These are phyloP conservation scores for Geranomyces variabilis DNA, from an alignment of 192 early-diverging fungal species.

Conservation along the genomic window DNA sequence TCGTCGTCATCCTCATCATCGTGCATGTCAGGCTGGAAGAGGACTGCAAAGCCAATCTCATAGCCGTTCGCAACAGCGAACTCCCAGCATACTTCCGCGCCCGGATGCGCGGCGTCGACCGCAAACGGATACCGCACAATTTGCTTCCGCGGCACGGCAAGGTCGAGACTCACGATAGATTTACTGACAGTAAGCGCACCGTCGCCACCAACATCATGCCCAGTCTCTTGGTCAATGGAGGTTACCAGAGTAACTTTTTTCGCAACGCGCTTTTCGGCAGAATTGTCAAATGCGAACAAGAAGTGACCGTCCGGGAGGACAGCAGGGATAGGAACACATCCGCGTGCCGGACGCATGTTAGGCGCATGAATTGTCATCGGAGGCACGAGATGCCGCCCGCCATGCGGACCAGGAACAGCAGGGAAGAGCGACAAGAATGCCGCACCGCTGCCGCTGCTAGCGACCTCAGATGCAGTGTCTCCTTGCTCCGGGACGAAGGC, in stretches of 20 bases:
- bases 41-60: conserved; percentile 43
- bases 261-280: conserved; percentile 2
- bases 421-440: background rate
- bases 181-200: background rate
- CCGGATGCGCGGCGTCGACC: background rate
- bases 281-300: conserved; percentile 19
- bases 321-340: background rate
- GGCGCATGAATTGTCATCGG: conserved; percentile 8
- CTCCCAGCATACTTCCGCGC: conserved; percentile 42
- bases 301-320: conserved; percentile 9
- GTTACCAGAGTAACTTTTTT: background rate
- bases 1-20: background rate
- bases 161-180: conserved; percentile 29
- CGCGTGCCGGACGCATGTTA: background rate
- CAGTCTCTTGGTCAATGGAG: background rate
- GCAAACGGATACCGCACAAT: conserved; percentile 31
- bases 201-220: background rate
- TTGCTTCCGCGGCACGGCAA: conserved; percentile 40
- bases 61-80: conserved; percentile 37
- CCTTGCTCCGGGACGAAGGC: background rate
- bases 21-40: conserved; percentile 9
- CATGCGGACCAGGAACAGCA: background rate
- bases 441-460: background rate
- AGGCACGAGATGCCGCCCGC: conserved; percentile 7
- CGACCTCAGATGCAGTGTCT: background rate